Evolutionary conservation across 2,329 filamentous ascomycete genomes (phyloP).

Genomic region (Aspergillus novoparasiticus): DNA sequence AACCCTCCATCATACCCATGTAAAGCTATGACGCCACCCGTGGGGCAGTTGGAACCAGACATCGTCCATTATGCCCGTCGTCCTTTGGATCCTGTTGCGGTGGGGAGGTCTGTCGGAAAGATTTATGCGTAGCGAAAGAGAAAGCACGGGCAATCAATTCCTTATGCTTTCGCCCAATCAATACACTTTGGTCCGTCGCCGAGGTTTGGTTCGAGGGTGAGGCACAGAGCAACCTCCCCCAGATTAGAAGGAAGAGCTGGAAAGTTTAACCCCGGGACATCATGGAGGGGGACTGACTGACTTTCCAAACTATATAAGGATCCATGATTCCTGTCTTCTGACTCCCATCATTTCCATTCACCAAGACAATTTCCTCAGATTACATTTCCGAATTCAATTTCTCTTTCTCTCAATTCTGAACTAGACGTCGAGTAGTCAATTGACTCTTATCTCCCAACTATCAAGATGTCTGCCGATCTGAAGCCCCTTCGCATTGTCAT

Average conservation of each 20-base stretch:
- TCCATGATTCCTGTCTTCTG: background rate
- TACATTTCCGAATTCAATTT: background rate
- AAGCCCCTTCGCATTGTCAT: conserved; percentile 61
- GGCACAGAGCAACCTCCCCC: background rate
- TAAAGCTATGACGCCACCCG: conserved; percentile 9
- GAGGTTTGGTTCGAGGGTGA: conserved; percentile 5
- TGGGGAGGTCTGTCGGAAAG: no score
- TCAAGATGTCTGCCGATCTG: conserved; percentile 35
- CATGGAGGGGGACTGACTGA: background rate
- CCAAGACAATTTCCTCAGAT: background rate
- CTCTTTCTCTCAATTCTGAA: background rate
- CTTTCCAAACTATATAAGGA: conserved; percentile 6
- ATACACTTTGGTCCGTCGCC: background rate
- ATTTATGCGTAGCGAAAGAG: conserved; percentile 1
- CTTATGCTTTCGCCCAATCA: background rate
- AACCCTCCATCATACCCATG: background rate
- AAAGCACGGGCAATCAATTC: background rate
- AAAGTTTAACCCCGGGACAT: conserved; percentile 1
- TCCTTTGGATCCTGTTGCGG: background rate
- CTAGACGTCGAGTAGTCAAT: conserved; percentile 2
- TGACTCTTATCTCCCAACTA: background rate
- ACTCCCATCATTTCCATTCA: background rate
- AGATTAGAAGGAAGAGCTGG: background rate
- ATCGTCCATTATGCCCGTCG: conserved; percentile 2
- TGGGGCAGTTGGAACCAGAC: conserved; percentile 18